A percentile compares a stretch with the other conserved stretches of the same genome.
Conservation (phyloP, 2,329 filamentous ascomycete species). For the Gaeumannomyces tritici region DNA sequence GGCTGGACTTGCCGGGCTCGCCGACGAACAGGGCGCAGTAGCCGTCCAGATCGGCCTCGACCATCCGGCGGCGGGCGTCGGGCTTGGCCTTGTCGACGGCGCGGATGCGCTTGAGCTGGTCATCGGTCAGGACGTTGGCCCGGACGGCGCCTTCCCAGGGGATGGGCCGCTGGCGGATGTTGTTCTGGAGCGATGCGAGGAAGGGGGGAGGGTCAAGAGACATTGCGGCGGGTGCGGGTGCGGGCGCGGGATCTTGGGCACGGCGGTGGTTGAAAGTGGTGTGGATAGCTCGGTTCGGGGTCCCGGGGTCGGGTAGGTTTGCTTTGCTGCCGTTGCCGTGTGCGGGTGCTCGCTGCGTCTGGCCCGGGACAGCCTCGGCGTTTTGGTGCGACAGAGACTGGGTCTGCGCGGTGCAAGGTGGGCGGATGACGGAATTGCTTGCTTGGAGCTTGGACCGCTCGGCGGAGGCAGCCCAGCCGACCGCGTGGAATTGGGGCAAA, state of each 20-base stretch:
- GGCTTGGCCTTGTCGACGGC: conserved; percentile 93
- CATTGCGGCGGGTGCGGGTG: conserved; percentile 43
- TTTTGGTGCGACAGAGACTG: neutral
- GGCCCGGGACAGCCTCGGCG: neutral
- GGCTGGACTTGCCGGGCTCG: conserved; percentile 55
- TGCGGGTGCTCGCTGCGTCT: neutral
- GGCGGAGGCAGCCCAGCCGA: no score
- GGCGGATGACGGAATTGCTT: conserved; percentile 4
- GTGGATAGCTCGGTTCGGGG: neutral
- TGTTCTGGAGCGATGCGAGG: conserved; percentile 78
- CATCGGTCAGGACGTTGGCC: conserved; percentile 86
- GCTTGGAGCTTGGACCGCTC: neutral
- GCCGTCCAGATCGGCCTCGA: conserved; percentile 69
- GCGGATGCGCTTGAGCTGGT: conserved; percentile 90
- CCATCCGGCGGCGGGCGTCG: conserved; percentile 74
- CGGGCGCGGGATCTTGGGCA: neutral
- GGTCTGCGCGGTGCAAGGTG: neutral
- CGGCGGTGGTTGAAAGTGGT: neutral
- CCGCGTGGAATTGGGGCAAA: no score
- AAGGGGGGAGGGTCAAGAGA: conserved; percentile 89
- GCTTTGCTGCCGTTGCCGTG: neutral
- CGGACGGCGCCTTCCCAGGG: conserved; percentile 96
- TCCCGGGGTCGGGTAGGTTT: neutral
- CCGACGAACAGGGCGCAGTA: conserved; percentile 78
- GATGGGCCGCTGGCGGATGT: conserved; percentile 91